Conservation (phyloP, 164 flowering plant species). For the Saururus chinensis region DNA sequence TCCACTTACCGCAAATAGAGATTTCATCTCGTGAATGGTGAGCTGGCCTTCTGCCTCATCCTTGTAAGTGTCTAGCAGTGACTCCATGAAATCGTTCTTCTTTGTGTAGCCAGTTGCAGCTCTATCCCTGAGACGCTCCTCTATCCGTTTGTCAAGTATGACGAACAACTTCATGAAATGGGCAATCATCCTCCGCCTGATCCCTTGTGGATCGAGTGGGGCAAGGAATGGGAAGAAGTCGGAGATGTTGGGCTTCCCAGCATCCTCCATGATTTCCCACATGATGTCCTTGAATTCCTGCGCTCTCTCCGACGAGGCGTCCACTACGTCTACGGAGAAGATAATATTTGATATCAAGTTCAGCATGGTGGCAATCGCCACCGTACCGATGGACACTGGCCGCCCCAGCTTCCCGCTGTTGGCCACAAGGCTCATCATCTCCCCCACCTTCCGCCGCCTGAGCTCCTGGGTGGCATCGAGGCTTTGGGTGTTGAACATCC, state of each 20-base stretch:
- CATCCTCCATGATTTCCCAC: conserved; percentile 4
- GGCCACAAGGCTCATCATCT: too few species aligned
- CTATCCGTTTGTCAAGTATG: not conserved
- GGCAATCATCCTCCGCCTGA: not conserved
- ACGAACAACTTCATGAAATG: not conserved
- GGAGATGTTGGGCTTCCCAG: conserved; percentile 9
- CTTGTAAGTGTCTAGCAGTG: conserved; percentile 2
- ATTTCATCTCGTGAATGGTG: not conserved
- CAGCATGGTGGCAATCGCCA: too few species aligned
- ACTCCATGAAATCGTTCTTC: conserved; percentile 2
- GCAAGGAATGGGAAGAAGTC: conserved; percentile 10
- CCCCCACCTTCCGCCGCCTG: too few species aligned
- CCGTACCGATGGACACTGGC: too few species aligned
- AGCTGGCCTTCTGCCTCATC: not conserved
- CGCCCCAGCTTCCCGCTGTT: too few species aligned
- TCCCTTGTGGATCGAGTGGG: conserved; percentile 6
- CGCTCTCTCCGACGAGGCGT: conserved; percentile 3
- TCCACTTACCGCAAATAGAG: not conserved
- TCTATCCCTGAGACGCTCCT: conserved; percentile 7
- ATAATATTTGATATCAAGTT: conserved; percentile 12
- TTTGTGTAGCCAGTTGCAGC: not conserved
- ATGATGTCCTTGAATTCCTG: conserved; percentile 12
- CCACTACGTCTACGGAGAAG: conserved; percentile 12
- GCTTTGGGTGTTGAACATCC: too few species aligned
- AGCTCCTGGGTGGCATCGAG: too few species aligned